Base-by-base conservation (phyloP, 495 filamentous ascomycete species). In the Trichoderma asperelloides region DNA sequence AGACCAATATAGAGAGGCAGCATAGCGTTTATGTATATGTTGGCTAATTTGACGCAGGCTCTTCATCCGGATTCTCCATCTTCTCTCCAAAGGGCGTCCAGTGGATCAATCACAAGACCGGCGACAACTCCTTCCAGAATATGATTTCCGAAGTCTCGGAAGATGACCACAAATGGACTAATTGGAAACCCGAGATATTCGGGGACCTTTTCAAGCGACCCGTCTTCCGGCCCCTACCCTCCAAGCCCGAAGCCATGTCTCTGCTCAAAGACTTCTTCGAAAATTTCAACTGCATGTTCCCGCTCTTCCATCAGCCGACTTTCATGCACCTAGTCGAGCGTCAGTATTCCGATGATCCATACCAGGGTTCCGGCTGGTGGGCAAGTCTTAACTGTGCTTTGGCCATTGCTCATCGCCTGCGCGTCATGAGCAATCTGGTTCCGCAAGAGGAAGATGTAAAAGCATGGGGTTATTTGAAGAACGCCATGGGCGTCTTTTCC, bases 211-310 rank as follows among this genome's bases (percentile, higher is more conserved):
- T 98, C 78, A 85, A 85, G 40, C 86, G 92, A 49, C 88, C 88
- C n/a, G 85, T 96, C 12, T 96, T 90, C 81, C 86, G 86, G 69
- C 90, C 85, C 55, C 77, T 97, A 41, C 95, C 95, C 12, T 81
- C 90, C 0, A 92, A 93, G 75, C 83, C 87, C 23, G 91, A 95
- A 78, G 90, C 89, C 27, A 73, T 91, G 63, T 94, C 90, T 12
- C 82, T 96, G 60, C 86, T 95, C 67, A 92, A 89, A 75, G 95
- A 98, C 74, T 98, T 87, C 74, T 98, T 98, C 71, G 91, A 93
- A 73, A 96, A 97, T 76, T 97, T 98, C 81, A 98, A 98, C 79
- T 92, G 92, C 86, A 91, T 97, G 85, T 96, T 98, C 74, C 95
- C 95, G 57, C 82, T 98, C 3, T 98, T 96, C 74, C 95, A 98